Percentiles rank a stretch among this genome's conserved stretches.
phyloP scores from a whole-genome alignment of 2,329 filamentous ascomycete genomes.

The Colletotrichum nymphaeae region DNA sequence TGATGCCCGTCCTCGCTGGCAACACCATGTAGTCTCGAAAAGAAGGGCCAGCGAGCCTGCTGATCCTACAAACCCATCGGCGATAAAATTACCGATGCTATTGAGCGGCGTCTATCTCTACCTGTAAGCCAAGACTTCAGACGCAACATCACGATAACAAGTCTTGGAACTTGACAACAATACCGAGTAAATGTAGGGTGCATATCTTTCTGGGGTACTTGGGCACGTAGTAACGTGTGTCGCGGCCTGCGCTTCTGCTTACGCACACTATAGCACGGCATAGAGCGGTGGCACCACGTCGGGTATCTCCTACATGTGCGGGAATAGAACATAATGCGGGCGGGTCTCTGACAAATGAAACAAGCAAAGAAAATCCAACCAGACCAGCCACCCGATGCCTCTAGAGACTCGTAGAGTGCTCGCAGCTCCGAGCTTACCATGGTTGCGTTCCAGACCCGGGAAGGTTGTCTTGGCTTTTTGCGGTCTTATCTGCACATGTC shows the following conservation, averaged over 20 bases:
- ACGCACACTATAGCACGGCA: neutral
- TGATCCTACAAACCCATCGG: neutral
- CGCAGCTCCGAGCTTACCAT: conserved; percentile 12
- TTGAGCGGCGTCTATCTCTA: neutral
- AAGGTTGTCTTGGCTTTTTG: neutral
- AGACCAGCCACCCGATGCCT: neutral
- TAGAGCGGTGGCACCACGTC: conserved; percentile 22
- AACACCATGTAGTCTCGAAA: neutral
- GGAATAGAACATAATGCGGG: conserved; percentile 1
- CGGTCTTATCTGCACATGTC: conserved; percentile 19
- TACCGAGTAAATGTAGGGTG: neutral
- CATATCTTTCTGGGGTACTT: neutral
- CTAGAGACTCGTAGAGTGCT: neutral
- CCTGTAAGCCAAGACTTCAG: neutral
- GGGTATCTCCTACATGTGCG: conserved; percentile 22
- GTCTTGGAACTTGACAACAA: neutral
- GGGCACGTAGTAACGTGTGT: neutral
- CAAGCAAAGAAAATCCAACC: neutral
- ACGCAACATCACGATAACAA: neutral
- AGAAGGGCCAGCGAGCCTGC: too few species aligned
- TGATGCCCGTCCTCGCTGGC: neutral
- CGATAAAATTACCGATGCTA: neutral
- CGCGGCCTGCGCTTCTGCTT: too few species aligned
- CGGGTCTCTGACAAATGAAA: neutral
- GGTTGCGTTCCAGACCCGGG: conserved; percentile 11